phyloP scores from a whole-genome alignment of 371 early-diverging fungal genomes.

The Apophysomyces variabilis region DNA sequence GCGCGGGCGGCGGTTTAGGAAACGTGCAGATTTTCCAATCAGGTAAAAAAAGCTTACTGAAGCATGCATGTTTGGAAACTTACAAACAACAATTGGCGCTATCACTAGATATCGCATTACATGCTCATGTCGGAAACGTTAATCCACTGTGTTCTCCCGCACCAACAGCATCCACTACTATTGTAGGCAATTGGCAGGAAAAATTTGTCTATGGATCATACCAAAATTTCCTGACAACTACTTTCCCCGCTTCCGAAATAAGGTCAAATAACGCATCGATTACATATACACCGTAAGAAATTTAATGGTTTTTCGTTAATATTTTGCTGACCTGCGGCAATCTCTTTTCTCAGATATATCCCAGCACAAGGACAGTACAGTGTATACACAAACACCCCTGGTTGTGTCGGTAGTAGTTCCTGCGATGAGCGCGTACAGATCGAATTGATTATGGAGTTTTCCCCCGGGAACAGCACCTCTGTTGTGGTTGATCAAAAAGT shows the following conservation, averaged over 20 bases:
- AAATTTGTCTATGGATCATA: constrained; percentile 44
- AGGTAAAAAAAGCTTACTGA: constrained; percentile 28
- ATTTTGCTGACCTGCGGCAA: not conserved
- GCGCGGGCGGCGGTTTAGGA: constrained; percentile 75
- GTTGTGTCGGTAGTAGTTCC: constrained; percentile 64
- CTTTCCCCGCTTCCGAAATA: constrained; percentile 39
- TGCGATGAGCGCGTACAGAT: constrained; percentile 59
- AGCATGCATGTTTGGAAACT: not conserved
- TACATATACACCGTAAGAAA: constrained; percentile 54
- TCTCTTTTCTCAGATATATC: constrained; percentile 42
- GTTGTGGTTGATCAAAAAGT: constrained; percentile 47
- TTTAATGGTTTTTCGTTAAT: not conserved
- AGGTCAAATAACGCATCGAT: constrained; percentile 46
- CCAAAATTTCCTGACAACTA: constrained; percentile 41
- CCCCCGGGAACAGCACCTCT: constrained; percentile 38
- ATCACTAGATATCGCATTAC: constrained; percentile 49
- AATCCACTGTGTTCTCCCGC: constrained; percentile 27
- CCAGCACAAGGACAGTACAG: constrained; percentile 66
- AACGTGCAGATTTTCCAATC: constrained; percentile 70
- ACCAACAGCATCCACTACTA: constrained; percentile 25
- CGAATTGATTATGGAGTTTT: constrained; percentile 45
- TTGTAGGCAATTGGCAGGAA: constrained; percentile 41
- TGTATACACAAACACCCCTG: constrained; percentile 69
- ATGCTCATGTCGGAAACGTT: constrained; percentile 38
- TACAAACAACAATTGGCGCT: not conserved